A percentile compares a stretch with the other conserved stretches of the same genome.
Conservation (phyloP, 2,329 filamentous ascomycete species). For the Penicillium sp. region DNA sequence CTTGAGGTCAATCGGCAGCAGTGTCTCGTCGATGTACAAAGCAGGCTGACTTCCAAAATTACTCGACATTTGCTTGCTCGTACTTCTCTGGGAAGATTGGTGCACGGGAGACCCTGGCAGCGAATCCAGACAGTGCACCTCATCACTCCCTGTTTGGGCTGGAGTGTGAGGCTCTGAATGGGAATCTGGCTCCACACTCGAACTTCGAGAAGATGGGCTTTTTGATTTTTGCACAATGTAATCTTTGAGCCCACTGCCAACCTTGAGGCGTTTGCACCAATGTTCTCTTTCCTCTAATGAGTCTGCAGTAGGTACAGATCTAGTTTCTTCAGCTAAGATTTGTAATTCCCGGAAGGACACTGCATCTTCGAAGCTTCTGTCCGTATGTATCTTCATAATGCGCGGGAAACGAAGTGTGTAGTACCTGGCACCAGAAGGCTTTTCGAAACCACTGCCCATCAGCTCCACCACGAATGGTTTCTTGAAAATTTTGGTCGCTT, state of each 20-base stretch:
- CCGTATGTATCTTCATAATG: slow-evolving; percentile 74
- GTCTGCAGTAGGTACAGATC: slow-evolving; percentile 50
- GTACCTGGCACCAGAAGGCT: slow-evolving; percentile 66
- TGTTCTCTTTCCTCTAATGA: slow-evolving; percentile 61
- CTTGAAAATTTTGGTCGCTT: slow-evolving; percentile 57
- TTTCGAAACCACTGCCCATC: slow-evolving; percentile 77
- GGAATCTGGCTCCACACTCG: slow-evolving; percentile 11
- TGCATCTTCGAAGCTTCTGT: slow-evolving; percentile 68
- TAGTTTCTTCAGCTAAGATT: slow-evolving; percentile 60
- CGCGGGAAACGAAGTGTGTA: slow-evolving; percentile 76
- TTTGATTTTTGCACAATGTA: slow-evolving; percentile 28
- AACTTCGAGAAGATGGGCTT: slow-evolving; percentile 22
- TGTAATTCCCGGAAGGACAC: slow-evolving; percentile 71
- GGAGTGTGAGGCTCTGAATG: background rate
- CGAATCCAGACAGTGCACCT: background rate
- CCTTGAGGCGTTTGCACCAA: slow-evolving; percentile 64
- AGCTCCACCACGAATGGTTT: slow-evolving; percentile 77
- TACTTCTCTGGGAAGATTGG: background rate
- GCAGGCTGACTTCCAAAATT: slow-evolving; percentile 3
- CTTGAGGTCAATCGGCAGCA: background rate
- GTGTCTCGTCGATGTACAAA: slow-evolving; percentile 23
- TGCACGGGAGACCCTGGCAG: background rate
- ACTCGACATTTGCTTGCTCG: background rate
- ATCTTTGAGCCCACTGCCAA: slow-evolving; percentile 42
- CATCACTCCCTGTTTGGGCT: background rate